Percentiles rank a stretch among this genome's conserved stretches.
phyloP scores from a whole-genome alignment of 441 rosid species.

The Adansonia madagascariensis region DNA sequence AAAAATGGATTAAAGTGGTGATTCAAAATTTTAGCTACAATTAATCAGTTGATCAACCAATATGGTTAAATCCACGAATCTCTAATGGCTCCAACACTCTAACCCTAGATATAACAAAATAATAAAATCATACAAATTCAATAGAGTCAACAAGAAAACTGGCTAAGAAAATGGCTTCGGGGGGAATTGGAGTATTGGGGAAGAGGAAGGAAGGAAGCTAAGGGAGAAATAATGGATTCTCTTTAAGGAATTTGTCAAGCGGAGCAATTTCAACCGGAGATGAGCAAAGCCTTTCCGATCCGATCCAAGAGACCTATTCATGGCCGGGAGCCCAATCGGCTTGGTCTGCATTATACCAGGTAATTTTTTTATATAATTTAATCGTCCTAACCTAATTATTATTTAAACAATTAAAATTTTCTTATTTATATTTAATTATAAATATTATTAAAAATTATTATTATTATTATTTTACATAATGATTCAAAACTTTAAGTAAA shows the following conservation, averaged over 20 bases:
- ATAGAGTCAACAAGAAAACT: not conserved
- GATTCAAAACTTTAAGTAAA: too few species aligned
- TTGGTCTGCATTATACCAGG: too few species aligned
- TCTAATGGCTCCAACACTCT: not conserved
- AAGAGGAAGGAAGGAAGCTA: not conserved
- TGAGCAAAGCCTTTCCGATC: too few species aligned
- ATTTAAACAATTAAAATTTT: too few species aligned
- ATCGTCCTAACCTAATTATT: too few species aligned
- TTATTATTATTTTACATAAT: too few species aligned
- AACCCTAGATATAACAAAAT: slow-evolving; percentile 2
- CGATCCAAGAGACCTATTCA: too few species aligned
- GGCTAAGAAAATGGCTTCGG: not conserved
- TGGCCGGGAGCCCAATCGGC: too few species aligned
- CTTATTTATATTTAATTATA: too few species aligned
- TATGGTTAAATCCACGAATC: not conserved
- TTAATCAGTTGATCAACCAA: not conserved
- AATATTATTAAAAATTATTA: too few species aligned
- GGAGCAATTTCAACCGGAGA: too few species aligned
- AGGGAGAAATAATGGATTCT: not conserved
- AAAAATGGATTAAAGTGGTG: not conserved
- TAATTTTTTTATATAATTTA: too few species aligned
- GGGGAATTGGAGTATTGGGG: not conserved
- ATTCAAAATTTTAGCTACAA: not conserved
- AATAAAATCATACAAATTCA: not conserved
- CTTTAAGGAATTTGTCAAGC: not conserved